Percentiles rank a stretch among this genome's conserved stretches.
phyloP scores from a whole-genome alignment of 2,329 filamentous ascomycete genomes.

The Tolypocladium endophyticum region DNA sequence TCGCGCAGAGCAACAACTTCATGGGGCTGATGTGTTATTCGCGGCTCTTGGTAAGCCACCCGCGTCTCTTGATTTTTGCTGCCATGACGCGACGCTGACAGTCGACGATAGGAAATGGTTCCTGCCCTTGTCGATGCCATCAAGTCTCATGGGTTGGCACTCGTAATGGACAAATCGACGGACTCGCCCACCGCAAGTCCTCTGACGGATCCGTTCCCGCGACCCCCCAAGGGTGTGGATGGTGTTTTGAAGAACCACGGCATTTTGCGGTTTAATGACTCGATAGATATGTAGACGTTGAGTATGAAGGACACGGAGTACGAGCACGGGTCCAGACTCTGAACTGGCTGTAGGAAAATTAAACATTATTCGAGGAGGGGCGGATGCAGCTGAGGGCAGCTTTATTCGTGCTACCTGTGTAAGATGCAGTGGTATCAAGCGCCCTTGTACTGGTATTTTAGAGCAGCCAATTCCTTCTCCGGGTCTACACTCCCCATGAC shows the following conservation, averaged over 20 bases:
- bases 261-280: constrained; percentile 86
- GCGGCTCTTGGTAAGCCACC: constrained; percentile 61
- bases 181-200: constrained; percentile 32
- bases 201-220: constrained; percentile 40
- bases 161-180: constrained; percentile 78
- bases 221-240: constrained; percentile 73
- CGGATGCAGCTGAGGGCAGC: neutral
- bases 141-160: constrained; percentile 84
- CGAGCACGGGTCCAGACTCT: neutral
- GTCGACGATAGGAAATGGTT: constrained; percentile 63
- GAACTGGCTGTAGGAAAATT: neutral
- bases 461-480: constrained; percentile 47
- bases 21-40: constrained; percentile 94
- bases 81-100: constrained; percentile 8
- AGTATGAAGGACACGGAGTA: neutral
- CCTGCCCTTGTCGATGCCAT: constrained; percentile 87
- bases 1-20: constrained; percentile 92
- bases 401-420: neutral
- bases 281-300: constrained; percentile 55
- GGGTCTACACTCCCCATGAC: constrained; percentile 61
- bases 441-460: constrained; percentile 59
- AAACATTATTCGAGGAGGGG: neutral
- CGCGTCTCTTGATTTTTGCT: neutral
- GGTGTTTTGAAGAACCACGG: constrained; percentile 78
- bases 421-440: constrained; percentile 30